These are phyloP conservation scores for Trametes cingulata DNA, from an alignment of 768 basidiomycete genomes.

Conservation along the genomic window DNA sequence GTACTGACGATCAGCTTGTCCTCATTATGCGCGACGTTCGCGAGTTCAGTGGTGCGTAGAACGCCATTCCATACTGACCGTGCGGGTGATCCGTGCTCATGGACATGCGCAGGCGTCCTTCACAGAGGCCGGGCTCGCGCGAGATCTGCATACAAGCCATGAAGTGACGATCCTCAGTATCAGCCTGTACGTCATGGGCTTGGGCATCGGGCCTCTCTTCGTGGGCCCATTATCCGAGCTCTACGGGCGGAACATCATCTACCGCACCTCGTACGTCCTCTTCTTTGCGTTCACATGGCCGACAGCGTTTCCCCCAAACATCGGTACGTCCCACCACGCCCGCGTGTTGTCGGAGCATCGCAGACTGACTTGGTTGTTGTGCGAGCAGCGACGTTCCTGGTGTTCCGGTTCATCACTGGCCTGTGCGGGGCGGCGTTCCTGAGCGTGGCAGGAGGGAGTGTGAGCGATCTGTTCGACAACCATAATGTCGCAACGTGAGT, in stretches of 20 bases:
- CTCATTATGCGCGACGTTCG: slow-evolving; percentile 42
- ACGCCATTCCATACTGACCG: too few species aligned
- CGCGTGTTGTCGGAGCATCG: not conserved
- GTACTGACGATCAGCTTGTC: slow-evolving; percentile 28
- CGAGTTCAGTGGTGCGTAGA: slow-evolving; percentile 57
- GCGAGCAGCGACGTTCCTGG: slow-evolving; percentile 55
- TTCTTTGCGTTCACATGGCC: slow-evolving; percentile 70
- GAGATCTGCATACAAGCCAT: slow-evolving; percentile 51
- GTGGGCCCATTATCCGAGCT: slow-evolving; percentile 48
- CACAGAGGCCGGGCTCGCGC: slow-evolving; percentile 59
- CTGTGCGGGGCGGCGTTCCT: slow-evolving; percentile 59
- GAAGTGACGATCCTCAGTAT: slow-evolving; percentile 53
- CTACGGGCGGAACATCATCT: slow-evolving; percentile 62
- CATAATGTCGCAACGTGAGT: slow-evolving; percentile 60
- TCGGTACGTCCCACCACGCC: slow-evolving; percentile 41
- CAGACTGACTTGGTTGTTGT: not conserved
- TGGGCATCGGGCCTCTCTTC: slow-evolving; percentile 35
- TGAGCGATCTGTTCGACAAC: slow-evolving; percentile 59
- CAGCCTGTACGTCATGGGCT: slow-evolving; percentile 45
- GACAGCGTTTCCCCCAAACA: slow-evolving; percentile 70
- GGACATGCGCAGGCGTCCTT: slow-evolving; percentile 49
- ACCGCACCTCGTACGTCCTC: slow-evolving; percentile 56
- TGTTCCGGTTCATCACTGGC: slow-evolving; percentile 61
- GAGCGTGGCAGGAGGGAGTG: slow-evolving; percentile 60
- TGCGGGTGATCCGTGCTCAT: not conserved